Evolutionary conservation across 1,284 basidiomycete genomes (phyloP).

Genomic region (Marasmius fiardii): DNA sequence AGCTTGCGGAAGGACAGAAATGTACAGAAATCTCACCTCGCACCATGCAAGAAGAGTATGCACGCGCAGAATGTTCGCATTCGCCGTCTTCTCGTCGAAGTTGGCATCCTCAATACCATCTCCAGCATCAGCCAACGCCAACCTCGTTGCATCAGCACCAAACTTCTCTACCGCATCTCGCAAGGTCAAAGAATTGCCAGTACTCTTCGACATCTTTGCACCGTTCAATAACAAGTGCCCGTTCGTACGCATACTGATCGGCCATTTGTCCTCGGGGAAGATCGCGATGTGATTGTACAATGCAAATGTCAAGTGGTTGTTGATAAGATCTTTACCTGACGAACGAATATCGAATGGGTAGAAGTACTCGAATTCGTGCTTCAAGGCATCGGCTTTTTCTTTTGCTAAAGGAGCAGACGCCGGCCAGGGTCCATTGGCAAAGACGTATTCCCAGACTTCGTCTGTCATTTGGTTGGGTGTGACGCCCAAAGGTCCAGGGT

Average conservation of each 20-base stretch:
- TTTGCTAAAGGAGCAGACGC: constrained; percentile 59
- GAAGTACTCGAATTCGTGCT: constrained; percentile 95
- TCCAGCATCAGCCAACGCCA: constrained; percentile 94
- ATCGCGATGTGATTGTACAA: constrained; percentile 94
- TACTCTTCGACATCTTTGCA: constrained; percentile 99
- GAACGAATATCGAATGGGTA: constrained; percentile 99
- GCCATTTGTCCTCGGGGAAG: constrained; percentile 95
- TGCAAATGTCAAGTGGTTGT: constrained; percentile 95
- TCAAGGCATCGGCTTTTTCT: constrained; percentile 82
- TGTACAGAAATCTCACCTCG: constrained; percentile 51
- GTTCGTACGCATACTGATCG: constrained; percentile 89
- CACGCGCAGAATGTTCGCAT: constrained; percentile 93
- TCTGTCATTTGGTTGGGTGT: constrained; percentile 93
- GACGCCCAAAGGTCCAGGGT: constrained; percentile 83
- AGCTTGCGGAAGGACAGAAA: neutral
- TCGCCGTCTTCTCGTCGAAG: constrained; percentile 98
- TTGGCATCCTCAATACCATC: constrained; percentile 98
- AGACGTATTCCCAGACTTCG: constrained; percentile 96
- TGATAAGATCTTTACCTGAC: constrained; percentile 98
- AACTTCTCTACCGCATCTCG: constrained; percentile 82
- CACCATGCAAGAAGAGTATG: constrained; percentile 94
- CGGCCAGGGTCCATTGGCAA: constrained; percentile 79
- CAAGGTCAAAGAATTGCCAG: constrained; percentile 85
- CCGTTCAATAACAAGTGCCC: constrained; percentile 98
- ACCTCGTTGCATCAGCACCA: constrained; percentile 89